Base-by-base conservation (phyloP, 202 grass and related monocot genomes). In the Carex sylvatica region DNA sequence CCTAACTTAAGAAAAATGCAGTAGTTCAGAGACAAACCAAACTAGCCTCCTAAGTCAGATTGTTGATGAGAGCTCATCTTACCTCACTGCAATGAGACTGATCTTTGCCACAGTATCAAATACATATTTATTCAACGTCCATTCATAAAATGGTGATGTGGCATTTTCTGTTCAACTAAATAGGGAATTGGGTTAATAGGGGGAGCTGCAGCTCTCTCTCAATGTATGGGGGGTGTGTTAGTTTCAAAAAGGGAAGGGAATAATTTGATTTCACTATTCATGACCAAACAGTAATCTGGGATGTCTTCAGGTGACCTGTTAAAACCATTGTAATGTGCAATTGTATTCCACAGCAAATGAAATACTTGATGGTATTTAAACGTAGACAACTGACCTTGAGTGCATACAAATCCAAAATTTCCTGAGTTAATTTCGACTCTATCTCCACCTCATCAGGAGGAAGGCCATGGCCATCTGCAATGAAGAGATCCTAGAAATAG, bases 401-500 rank as follows among this genome's bases (percentile, higher is more conserved):
- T 67, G 87, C 60, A 91, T 91, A 92, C 46, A 97, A 80, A 73
- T 94, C 87, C 64, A 97, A 80, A 79, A 97, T 94, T 72, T 92
- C 85, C 58, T 87, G 88, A 84, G 70, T 85, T 85, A 92, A 78
- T 84, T 86, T 94, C 86, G 87, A 84, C 83, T 94, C 90, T 33
- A 81, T 83, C 86, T 97, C 92, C 80, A 97, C 86, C 68, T 86
- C 55, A 89, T 91, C 90, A 76, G 46, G 65, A 80, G 92, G 87
- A 81, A 97, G 90, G 69, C 94, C 94, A 88, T 97, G 94, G 16
- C 94, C 94, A 80, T 92, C 89, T 81, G 92, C 94, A 87, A 97
- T 84, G 88, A 94, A 97, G 5, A 97, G 88, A 84, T 97, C 94
- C 94, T 94, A 88, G 28, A 15, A 88, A 78, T 75, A 52, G 44